These are phyloP conservation scores for Dovyalis caffra DNA, from an alignment of 345 rosid genomes.

Conservation along the genomic window DNA sequence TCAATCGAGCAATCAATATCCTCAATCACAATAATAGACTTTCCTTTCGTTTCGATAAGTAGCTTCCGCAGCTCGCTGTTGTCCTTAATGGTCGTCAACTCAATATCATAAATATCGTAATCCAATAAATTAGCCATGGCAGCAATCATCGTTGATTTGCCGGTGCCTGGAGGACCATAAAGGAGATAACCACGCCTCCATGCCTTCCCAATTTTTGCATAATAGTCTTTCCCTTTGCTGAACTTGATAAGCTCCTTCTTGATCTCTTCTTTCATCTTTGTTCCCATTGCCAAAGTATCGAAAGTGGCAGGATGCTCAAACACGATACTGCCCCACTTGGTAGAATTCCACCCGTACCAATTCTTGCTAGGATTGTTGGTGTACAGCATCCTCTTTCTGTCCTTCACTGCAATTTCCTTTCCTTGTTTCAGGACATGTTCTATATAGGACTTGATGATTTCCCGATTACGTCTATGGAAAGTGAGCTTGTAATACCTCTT, in stretches of 20 bases:
- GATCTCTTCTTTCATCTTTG: slow-evolving; percentile 34
- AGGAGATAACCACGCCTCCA: slow-evolving; percentile 73
- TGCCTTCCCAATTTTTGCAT: slow-evolving; percentile 57
- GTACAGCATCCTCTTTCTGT: slow-evolving; percentile 20
- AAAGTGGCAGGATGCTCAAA: slow-evolving; percentile 7
- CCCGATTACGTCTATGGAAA: not conserved
- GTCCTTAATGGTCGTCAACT: slow-evolving; percentile 3
- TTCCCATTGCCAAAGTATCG: slow-evolving; percentile 50
- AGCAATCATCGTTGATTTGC: slow-evolving; percentile 52
- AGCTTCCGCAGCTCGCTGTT: slow-evolving; percentile 13
- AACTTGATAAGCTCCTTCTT: slow-evolving; percentile 57
- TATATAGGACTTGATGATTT: not conserved
- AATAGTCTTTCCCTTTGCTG: slow-evolving; percentile 52
- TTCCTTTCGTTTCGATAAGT: not conserved
- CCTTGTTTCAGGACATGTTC: slow-evolving; percentile 15
- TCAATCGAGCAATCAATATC: slow-evolving; percentile 18
- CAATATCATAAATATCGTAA: slow-evolving; percentile 25
- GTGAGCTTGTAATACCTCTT: slow-evolving; percentile 6
- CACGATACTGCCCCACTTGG: slow-evolving; percentile 14
- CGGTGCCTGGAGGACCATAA: slow-evolving; percentile 59
- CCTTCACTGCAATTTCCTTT: not conserved
- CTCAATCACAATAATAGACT: slow-evolving; percentile 15
- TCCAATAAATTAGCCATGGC: slow-evolving; percentile 63
- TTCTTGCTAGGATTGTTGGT: slow-evolving; percentile 13
- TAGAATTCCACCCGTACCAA: not conserved